phyloP scores from a whole-genome alignment of 2,329 filamentous ascomycete genomes.

The Sporothrix brasiliensis region DNA sequence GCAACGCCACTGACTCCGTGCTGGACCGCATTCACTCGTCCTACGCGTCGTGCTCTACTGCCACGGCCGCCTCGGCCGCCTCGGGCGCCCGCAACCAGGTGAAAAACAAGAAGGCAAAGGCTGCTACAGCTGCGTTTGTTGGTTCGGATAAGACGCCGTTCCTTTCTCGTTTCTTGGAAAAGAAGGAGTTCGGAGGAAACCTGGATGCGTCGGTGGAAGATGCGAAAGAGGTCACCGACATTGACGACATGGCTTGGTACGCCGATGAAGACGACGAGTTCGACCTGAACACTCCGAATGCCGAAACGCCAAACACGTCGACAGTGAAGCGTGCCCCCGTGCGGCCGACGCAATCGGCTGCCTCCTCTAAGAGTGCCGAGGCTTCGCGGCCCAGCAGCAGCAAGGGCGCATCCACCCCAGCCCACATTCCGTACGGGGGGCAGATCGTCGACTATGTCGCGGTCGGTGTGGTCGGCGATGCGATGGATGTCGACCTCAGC shows the following conservation, averaged over 20 bases:
- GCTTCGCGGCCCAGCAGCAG: slow-evolving; percentile 56
- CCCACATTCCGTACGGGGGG: slow-evolving; percentile 48
- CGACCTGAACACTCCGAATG: slow-evolving; percentile 41
- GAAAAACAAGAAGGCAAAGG: slow-evolving; percentile 30
- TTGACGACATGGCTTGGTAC: slow-evolving; percentile 48
- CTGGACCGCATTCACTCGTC: slow-evolving; percentile 59
- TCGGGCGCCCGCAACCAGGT: not conserved
- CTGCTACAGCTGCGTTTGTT: slow-evolving; percentile 47
- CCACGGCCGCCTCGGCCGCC: not conserved
- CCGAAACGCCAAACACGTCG: not conserved
- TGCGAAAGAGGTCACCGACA: slow-evolving; percentile 60
- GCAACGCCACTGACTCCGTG: slow-evolving; percentile 56
- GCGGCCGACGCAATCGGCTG: slow-evolving; percentile 51
- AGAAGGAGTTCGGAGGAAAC: slow-evolving; percentile 63
- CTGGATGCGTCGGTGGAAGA: slow-evolving; percentile 61
- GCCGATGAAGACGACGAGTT: slow-evolving; percentile 60
- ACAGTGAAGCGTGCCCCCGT: slow-evolving; percentile 61
- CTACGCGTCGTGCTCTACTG: slow-evolving; percentile 51
- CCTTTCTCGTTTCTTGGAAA: slow-evolving; percentile 66
- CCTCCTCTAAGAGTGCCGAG: not conserved
- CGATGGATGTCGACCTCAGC: slow-evolving; percentile 64
- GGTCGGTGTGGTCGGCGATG: slow-evolving; percentile 37
- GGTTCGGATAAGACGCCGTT: slow-evolving; percentile 64
- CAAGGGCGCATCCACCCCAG: slow-evolving; percentile 53
- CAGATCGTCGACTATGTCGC: slow-evolving; percentile 42